A percentile compares a stretch with the other conserved stretches of the same genome.
Conservation (phyloP, 495 filamentous ascomycete genomes). For the Talaromyces proteolyticus region DNA sequence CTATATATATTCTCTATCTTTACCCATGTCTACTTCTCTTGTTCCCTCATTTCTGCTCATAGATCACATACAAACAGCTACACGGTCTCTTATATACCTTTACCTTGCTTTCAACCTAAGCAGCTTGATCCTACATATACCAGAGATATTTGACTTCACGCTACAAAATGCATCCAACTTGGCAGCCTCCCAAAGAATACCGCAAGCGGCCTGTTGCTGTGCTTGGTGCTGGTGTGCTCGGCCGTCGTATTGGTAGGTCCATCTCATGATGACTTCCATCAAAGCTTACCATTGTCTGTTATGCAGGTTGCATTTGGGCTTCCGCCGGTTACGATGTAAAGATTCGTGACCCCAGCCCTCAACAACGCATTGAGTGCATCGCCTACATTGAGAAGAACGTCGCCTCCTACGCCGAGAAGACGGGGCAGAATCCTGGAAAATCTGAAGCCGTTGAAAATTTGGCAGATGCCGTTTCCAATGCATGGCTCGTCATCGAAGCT, state of each 20-base stretch:
- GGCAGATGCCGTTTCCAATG: slow-evolving; percentile 28
- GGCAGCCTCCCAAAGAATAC: slow-evolving; percentile 27
- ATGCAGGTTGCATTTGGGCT: slow-evolving; percentile 27
- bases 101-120: no score
- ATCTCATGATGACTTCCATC: neutral
- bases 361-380: slow-evolving; percentile 26
- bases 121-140: no score
- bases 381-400: slow-evolving; percentile 31
- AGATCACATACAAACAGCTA: no score
- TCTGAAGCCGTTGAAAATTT: slow-evolving; percentile 25
- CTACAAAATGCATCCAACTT: no score
- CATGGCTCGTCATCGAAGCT: slow-evolving; percentile 48
- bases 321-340: slow-evolving; percentile 35
- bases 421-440: slow-evolving; percentile 17
- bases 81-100: no score
- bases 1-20: no score
- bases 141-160: no score
- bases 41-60: no score
- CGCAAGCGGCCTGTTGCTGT: slow-evolving; percentile 32
- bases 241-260: slow-evolving; percentile 31
- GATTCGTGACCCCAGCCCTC: slow-evolving; percentile 31
- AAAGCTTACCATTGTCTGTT: neutral
- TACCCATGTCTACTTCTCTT: no score
- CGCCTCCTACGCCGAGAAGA: slow-evolving; percentile 25
- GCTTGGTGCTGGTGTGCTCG: slow-evolving; percentile 42